Evolutionary conservation across 192 early-diverging fungal genomes (phyloP), one percentile per base, ranked within the genome.

Genomic region (Coemansia guatemalensis): DNA sequence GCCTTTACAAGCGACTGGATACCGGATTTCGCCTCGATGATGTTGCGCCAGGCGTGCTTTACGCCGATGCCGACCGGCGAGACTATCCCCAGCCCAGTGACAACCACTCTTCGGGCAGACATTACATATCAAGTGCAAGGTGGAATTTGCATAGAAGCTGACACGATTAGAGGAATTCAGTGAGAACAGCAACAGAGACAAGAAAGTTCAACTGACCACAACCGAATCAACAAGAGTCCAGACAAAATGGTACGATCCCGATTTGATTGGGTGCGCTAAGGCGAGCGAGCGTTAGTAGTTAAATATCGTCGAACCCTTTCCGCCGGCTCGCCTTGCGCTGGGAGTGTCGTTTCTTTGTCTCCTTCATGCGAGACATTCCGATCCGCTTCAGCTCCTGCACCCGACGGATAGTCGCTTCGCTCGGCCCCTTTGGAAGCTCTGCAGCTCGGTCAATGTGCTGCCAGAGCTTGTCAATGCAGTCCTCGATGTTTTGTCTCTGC

Each of bases 31-130:
- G 85, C 86, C 8, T 85, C 84, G 30, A 96, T 56, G 24, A 98
- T 81, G 57, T 75, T 83, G 18, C 71, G 66, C 95, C 95, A 98
- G 0, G 85, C 81, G 22, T 78, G 69, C 49, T 75, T 69, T 17
- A 90, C 87, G 55, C 92, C 92, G 1, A 86, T 85, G 49, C 89
- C 94, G 17, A 98, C 83, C 2, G 96, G 96, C 20, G 94, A 94
- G 29, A 98, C 90, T 18, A 95, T 78, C 6, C 96, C 96, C 5
- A 98, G 83, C 5, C 96, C 96, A 20, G 96, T 98, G 12, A 98
- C 94, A 4, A 95, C 96, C 2, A 98, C 96, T n/a, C 93, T 67
- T 18, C 71, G 64, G 8, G 53, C 60, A 18, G 67, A 29, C 70
- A 78, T 73, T 27, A 29, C 88, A 91, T 39, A 11, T 78, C 95